These are phyloP conservation scores for Saturnispora besseyi DNA, from an alignment of 805 yeast genomes.

Conservation along the genomic window DNA sequence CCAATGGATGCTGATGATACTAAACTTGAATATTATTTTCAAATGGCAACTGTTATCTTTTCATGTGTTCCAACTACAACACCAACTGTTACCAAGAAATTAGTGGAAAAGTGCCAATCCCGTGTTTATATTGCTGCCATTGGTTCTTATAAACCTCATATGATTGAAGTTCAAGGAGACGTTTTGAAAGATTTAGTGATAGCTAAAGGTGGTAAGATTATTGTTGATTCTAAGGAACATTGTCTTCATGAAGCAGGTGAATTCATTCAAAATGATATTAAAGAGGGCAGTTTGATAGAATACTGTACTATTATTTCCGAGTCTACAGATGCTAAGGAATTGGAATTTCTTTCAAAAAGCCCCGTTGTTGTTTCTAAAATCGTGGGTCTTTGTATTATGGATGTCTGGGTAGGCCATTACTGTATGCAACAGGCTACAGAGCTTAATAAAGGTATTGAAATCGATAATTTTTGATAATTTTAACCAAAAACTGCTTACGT, in stretches of 20 bases:
- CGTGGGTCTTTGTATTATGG: conserved; percentile 62
- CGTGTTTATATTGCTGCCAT: conserved; percentile 45
- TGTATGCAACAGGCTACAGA: conserved; percentile 27
- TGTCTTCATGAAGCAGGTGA: conserved; percentile 58
- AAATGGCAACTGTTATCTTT: conserved; percentile 39
- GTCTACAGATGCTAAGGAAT: conserved; percentile 4
- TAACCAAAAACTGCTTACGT: neutral
- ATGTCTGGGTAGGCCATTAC: conserved; percentile 41
- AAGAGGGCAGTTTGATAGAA: conserved; percentile 35
- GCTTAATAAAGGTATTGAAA: conserved; percentile 24
- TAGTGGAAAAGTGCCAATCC: conserved; percentile 20
- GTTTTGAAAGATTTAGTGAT: conserved; percentile 31
- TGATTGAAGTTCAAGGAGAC: conserved; percentile 50
- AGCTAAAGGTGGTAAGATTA: conserved; percentile 31
- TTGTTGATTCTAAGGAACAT: conserved; percentile 54
- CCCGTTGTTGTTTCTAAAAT: conserved; percentile 41
- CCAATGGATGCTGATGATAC: conserved; percentile 16
- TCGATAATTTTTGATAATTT: conserved; percentile 24
- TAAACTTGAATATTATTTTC: conserved; percentile 22
- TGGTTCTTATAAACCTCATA: conserved; percentile 60
- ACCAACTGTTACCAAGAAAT: conserved; percentile 33
- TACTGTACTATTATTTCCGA: conserved; percentile 31
- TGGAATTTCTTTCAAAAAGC: conserved; percentile 15
- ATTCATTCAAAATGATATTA: conserved; percentile 38
- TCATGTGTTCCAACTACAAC: conserved; percentile 53